These are phyloP conservation scores for Lecanicillium sp. DNA, from an alignment of 2,329 filamentous ascomycete species.

Conservation along the genomic window DNA sequence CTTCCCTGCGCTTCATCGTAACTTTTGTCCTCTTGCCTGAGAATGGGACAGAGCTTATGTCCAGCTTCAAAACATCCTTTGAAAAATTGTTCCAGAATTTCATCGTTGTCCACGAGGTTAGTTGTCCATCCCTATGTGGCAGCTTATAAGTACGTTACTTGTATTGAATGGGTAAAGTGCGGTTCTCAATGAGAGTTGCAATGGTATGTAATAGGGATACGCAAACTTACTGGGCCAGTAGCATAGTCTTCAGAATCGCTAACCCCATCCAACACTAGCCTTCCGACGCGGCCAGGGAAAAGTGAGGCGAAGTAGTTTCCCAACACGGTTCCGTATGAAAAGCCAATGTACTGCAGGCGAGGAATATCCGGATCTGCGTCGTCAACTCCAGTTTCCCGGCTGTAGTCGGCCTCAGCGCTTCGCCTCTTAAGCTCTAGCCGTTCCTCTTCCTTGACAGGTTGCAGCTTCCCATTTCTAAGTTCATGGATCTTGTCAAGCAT, in stretches of 20 bases:
- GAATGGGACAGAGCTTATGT: too few species aligned
- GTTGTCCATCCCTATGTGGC: conserved; percentile 26
- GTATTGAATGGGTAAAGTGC: too few species aligned
- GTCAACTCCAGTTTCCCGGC: too few species aligned
- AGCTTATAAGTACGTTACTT: neutral
- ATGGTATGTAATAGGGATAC: neutral
- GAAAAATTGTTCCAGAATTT: too few species aligned
- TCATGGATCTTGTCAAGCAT: conserved; percentile 33
- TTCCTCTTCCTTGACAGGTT: conserved; percentile 1
- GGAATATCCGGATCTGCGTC: conserved; percentile 5
- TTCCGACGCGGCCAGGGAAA: conserved; percentile 27
- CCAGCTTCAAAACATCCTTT: too few species aligned
- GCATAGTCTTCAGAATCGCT: conserved; percentile 28
- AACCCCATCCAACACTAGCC: conserved; percentile 34
- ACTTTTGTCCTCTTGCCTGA: too few species aligned
- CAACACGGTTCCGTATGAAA: conserved; percentile 36
- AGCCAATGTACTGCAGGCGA: conserved; percentile 38
- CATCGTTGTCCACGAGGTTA: conserved; percentile 17
- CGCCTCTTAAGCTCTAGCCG: conserved; percentile 6
- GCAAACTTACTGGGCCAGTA: conserved; percentile 18
- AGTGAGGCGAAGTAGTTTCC: conserved; percentile 27
- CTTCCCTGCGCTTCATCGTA: too few species aligned
- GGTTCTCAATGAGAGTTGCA: too few species aligned
- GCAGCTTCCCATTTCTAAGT: conserved; percentile 12
- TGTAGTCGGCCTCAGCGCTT: neutral